Base-by-base conservation (phyloP, 1,284 basidiomycete genomes). In the Boletus semigastroideus region DNA sequence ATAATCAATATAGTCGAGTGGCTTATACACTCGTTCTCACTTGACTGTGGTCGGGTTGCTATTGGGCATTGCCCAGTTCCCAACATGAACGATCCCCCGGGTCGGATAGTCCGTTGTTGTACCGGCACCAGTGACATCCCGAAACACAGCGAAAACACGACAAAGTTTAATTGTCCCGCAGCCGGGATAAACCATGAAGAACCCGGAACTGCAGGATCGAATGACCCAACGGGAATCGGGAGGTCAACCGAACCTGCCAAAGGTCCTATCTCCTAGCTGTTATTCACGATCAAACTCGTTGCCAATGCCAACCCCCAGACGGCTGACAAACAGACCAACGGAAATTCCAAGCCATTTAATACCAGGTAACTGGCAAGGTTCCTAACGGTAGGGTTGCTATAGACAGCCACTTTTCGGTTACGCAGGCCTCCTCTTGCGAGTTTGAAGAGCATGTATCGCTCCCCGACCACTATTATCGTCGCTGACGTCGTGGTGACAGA, bases 371-470 rank as follows among this genome's bases (percentile, higher is more conserved):
- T 17, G 6, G 38, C 44, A 30, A 61, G 39, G 34, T 42, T 50
- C 12, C 43, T 55, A 12, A 65, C 52, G 5, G 52, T 48, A 14
- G 46, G 46, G 19, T 42, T 54, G 25, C 41, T 52, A 31, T 58
- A 59, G 17, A 61, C 16, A 6, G 58, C 51, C 6, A 58, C 48
- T 27, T 47, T 46, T 42, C 39, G 41, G 38, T 59, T 49, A 20
- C 54, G 51, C 5, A 62, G 22, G 16, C 59, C 54, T 16, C 28
- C 47, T n/a, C 37, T 50, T 6, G 50, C n/a, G 4, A 64, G 42
- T 28, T 58, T 62, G 51, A 60, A 53, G 36, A 64, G 38, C 5
- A 62, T 50, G 30, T 59, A 59, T 27, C 59, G 52, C 22, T 53
- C 59, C 28, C 59, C 56, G 0, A 31, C 46, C 8, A 63, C 45